A percentile compares a stretch with the other conserved stretches of the same genome.
These are phyloP conservation scores for Pilatotrama ljubarskyi DNA, from an alignment of 768 basidiomycete species.

Conservation along the genomic window DNA sequence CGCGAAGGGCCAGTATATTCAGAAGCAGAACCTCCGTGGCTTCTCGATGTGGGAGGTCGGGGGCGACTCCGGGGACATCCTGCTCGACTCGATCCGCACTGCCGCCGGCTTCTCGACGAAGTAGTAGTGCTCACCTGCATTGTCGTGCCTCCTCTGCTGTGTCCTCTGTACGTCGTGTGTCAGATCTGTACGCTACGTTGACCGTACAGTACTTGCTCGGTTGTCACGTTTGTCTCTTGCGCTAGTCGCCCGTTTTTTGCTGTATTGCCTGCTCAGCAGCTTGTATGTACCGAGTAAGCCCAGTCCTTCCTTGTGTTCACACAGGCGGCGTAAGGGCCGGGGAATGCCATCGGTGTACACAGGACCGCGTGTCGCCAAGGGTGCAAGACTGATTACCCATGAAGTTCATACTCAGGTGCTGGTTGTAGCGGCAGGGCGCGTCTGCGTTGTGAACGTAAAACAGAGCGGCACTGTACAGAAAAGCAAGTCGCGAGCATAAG, in stretches of 20 bases:
- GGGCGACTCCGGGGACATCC: slow-evolving; percentile 59
- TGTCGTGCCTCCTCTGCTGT: background rate
- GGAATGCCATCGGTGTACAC: too few relatives aligned
- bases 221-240: background rate
- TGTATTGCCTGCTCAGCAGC: background rate
- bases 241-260: background rate
- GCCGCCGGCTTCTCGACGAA: slow-evolving; percentile 20
- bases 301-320: background rate
- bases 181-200: background rate
- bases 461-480: too few relatives aligned
- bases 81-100: slow-evolving; percentile 56
- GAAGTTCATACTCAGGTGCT: too few relatives aligned
- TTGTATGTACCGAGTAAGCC: background rate
- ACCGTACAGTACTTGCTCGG: too few relatives aligned
- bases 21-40: slow-evolving; percentile 52
- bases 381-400: too few relatives aligned
- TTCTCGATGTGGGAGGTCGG: slow-evolving; percentile 76
- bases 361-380: too few relatives aligned
- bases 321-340: too few relatives aligned
- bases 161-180: background rate
- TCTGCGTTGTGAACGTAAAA: too few relatives aligned
- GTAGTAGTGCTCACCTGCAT: background rate
- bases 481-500: too few relatives aligned
- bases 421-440: too few relatives aligned
- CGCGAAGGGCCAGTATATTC: slow-evolving; percentile 63